phyloP scores from a whole-genome alignment of 148 eudicot genomes.

The Rhododendron kiyosumense region DNA sequence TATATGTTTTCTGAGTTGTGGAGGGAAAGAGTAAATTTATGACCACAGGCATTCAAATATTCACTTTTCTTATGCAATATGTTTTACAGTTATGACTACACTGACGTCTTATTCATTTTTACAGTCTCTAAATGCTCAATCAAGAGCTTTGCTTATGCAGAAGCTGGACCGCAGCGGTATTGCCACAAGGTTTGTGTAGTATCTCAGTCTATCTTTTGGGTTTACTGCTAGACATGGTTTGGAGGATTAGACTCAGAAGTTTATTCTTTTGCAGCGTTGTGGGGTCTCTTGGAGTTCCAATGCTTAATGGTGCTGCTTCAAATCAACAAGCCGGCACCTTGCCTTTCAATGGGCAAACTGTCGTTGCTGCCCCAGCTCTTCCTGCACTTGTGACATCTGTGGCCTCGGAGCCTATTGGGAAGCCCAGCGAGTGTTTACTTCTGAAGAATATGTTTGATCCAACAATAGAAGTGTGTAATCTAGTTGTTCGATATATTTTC shows the following conservation, averaged over 20 bases:
- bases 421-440: conserved; percentile 80
- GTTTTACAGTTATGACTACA: not conserved
- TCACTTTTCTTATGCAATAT: not conserved
- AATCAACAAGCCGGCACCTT: conserved; percentile 46
- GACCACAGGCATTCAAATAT: not conserved
- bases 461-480: conserved; percentile 59
- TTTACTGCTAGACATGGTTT: not conserved
- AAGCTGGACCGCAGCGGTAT: conserved; percentile 89
- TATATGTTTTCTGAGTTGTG: not conserved
- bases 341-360: conserved; percentile 48
- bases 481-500: not conserved
- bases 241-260: not conserved
- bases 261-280: conserved; percentile 36
- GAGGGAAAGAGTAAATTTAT: not conserved
- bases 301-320: conserved; percentile 58
- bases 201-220: not conserved
- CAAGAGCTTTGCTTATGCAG: conserved; percentile 90
- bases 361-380: conserved; percentile 44
- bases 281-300: conserved; percentile 64
- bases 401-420: conserved; percentile 70
- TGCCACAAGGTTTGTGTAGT: conserved; percentile 57
- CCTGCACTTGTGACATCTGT: conserved; percentile 53
- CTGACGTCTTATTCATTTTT: conserved; percentile 11
- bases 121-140: conserved; percentile 90
- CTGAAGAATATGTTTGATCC: conserved; percentile 97